Percentiles rank a stretch among this genome's conserved stretches.
phyloP scores from a whole-genome alignment of 2,329 filamentous ascomycete species.

The Cordyceps javanica region DNA sequence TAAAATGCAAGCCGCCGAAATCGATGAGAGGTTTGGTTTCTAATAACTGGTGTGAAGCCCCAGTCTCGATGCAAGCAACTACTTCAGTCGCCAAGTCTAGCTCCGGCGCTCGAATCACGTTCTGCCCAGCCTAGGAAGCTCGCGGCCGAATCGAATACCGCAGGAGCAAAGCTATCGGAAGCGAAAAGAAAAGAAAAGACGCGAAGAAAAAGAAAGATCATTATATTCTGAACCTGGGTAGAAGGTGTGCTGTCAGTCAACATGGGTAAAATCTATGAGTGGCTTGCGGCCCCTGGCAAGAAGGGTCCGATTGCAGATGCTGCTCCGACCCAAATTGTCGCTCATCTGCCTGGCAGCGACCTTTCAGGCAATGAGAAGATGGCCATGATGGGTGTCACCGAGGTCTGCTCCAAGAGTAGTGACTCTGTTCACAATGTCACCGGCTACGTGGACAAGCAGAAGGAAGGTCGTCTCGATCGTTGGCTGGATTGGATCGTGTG shows the following conservation, averaged over 20 bases:
- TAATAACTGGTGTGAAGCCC: not conserved
- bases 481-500: constrained; percentile 18
- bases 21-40: not conserved
- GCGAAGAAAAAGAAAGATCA: not conserved
- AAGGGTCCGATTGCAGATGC: constrained; percentile 13
- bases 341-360: not conserved
- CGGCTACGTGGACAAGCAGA: constrained; percentile 15
- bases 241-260: not conserved
- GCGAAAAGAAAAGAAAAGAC: not conserved
- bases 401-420: not conserved
- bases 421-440: constrained; percentile 15
- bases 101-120: not conserved
- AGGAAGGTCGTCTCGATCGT: constrained; percentile 16
- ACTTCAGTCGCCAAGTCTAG: not conserved
- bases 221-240: not conserved
- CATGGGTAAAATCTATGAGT: constrained; percentile 2
- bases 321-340: constrained; percentile 12
- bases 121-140: not conserved
- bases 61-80: not conserved
- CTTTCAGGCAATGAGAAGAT: not conserved
- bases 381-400: not conserved
- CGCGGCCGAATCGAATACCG: not conserved
- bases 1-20: not conserved
- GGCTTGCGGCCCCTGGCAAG: constrained; percentile 11
- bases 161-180: no score